Conservation (phyloP, 257 asterid species). For the Craterostigma plantagineum region DNA sequence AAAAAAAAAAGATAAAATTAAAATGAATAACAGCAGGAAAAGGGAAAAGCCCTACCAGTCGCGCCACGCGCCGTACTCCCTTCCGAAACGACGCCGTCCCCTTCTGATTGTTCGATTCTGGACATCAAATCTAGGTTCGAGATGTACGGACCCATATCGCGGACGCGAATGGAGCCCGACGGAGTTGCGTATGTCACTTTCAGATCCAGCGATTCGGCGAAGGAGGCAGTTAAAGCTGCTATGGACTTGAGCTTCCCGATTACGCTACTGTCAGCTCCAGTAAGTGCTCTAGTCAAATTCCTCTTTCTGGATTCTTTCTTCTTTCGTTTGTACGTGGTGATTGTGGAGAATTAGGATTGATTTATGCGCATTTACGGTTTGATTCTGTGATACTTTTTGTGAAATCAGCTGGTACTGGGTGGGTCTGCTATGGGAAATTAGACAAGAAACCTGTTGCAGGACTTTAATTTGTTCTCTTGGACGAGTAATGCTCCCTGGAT, state of each 20-base stretch:
- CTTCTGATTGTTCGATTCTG: constrained; percentile 66
- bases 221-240: constrained; percentile 58
- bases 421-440: too few relatives aligned
- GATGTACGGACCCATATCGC: constrained; percentile 76
- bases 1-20: not conserved
- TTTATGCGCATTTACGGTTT: too few relatives aligned
- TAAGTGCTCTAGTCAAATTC: constrained; percentile 14
- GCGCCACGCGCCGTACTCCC: constrained; percentile 53
- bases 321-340: too few relatives aligned
- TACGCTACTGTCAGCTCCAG: constrained; percentile 50
- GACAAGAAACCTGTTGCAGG: too few relatives aligned
- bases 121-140: constrained; percentile 91
- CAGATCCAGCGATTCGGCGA: constrained; percentile 62
- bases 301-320: too few relatives aligned
- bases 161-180: constrained; percentile 72
- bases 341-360: too few relatives aligned
- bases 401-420: too few relatives aligned
- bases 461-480: too few relatives aligned
- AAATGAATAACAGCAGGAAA: constrained; percentile 45
- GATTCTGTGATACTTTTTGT: too few relatives aligned
- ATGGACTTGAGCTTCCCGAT: constrained; percentile 51
- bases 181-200: constrained; percentile 70
- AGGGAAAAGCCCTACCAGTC: constrained; percentile 47
- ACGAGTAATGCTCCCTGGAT: too few relatives aligned
- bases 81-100: constrained; percentile 73